Base-by-base conservation (phyloP, 768 basidiomycete genomes). In the Pisolithus sp. region DNA sequence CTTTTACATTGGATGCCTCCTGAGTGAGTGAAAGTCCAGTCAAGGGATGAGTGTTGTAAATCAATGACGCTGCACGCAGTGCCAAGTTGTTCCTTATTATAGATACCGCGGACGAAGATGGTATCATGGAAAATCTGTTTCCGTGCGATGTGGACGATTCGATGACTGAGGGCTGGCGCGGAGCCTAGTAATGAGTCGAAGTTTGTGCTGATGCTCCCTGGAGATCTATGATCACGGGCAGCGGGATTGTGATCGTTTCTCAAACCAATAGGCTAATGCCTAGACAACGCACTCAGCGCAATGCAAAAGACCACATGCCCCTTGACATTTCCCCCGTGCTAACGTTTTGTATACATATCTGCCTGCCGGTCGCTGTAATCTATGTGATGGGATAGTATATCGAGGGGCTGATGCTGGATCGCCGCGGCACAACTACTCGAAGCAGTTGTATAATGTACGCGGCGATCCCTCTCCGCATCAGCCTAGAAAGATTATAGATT, bases 71-170 rank as follows among this genome's bases (percentile, higher is more conserved):
- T 30, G 20, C 10, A 5, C 20, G 42, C 48, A 68, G 66, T 17
- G 59, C 64, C 23, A 56, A 52, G 20, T 6, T 68, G 39, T 62
- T 57, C 31, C 48, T 68, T 53, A 62, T 68, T 31, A 54, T 68
- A 2, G 23, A 55, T 23, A 59, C 48, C 10, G 55, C 55, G 20
- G 65, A 61, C 20, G 65, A 68, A 5, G 53, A 55, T 4, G 68
- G 64, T 12, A 49, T 53, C 3, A 49, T 52, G 46, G 65, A 67
- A 44, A 65, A 58, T 54, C 46, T 69, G 7, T 69, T 68, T 41
- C 62, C 57, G 1, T 68, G 68, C 24, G 62, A 68, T 49, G 58
- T 9, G 45, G 51, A 53, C 7, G 66, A 68, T 36, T 57, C 57
- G 15, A 66, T 68, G 40, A 46, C n/a, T 49, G 10, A 49, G 58